Conservation (phyloP, 768 basidiomycete genomes). For the Mycena crocata region DNA sequence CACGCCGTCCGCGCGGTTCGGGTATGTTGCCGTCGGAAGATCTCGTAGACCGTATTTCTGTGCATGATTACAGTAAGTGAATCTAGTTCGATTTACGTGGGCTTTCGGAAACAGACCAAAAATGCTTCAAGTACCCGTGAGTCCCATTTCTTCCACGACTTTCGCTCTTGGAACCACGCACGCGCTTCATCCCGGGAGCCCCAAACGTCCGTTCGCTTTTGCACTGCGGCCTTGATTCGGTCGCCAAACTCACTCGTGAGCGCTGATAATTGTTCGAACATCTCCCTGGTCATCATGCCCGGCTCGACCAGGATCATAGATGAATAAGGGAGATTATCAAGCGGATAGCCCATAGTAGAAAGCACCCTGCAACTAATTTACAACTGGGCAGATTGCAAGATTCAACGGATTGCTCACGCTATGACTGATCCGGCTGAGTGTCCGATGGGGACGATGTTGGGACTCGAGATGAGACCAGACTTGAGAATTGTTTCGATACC, state of each 20-base stretch:
- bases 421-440: not conserved
- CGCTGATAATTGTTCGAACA: not conserved
- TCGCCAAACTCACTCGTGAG: not conserved
- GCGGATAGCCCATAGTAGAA: not conserved
- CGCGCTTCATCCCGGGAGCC: not conserved
- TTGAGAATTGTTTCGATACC: not conserved
- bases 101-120: not conserved
- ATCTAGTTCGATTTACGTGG: not conserved
- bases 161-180: not conserved
- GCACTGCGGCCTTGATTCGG: not conserved
- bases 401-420: not conserved
- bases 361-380: not conserved
- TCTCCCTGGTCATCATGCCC: not conserved
- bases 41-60: not conserved
- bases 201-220: not conserved
- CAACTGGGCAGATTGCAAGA: not conserved
- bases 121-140: not conserved
- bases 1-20: not conserved
- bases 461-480: not conserved
- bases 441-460: not conserved
- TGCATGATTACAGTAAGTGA: not conserved
- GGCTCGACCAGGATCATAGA: slow-evolving; percentile 6
- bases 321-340: not conserved
- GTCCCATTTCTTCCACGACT: not conserved
- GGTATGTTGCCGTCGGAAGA: not conserved